Conservation (phyloP, 176 grass and related monocot genomes). For the Carex cristatella region DNA sequence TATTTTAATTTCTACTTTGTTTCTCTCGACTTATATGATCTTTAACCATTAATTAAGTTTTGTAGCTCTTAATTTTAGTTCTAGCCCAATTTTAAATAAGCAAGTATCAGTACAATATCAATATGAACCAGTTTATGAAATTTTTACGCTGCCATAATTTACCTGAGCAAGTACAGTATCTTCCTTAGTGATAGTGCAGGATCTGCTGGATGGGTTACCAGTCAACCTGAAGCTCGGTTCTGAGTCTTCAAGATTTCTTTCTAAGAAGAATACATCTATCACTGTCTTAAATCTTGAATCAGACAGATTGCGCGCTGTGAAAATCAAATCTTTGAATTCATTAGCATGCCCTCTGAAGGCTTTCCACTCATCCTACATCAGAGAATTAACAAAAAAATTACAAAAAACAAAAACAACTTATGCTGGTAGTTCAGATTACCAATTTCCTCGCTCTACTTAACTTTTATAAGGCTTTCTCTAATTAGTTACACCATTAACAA, state of each 20-base stretch:
- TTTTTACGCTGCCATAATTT: neutral
- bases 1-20: neutral
- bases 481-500: neutral
- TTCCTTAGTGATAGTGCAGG: conserved; percentile 69
- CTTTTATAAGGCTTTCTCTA: neutral
- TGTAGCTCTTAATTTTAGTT: neutral
- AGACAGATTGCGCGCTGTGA: conserved; percentile 35
- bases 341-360: conserved; percentile 52
- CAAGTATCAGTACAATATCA: neutral
- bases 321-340: conserved; percentile 51
- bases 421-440: neutral
- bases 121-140: neutral
- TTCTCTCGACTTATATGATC: neutral
- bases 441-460: neutral
- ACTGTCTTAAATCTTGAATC: conserved; percentile 46
- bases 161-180: conserved; percentile 82
- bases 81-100: neutral
- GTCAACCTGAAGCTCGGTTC: conserved; percentile 56
- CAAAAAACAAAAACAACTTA: neutral
- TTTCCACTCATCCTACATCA: conserved; percentile 58
- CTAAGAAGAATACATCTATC: conserved; percentile 50
- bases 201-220: conserved; percentile 65
- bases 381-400: neutral
- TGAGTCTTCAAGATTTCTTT: conserved; percentile 30
- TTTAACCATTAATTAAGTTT: neutral